Base-by-base conservation (phyloP, 1,284 basidiomycete genomes). In the Malassezia arunalokei region DNA sequence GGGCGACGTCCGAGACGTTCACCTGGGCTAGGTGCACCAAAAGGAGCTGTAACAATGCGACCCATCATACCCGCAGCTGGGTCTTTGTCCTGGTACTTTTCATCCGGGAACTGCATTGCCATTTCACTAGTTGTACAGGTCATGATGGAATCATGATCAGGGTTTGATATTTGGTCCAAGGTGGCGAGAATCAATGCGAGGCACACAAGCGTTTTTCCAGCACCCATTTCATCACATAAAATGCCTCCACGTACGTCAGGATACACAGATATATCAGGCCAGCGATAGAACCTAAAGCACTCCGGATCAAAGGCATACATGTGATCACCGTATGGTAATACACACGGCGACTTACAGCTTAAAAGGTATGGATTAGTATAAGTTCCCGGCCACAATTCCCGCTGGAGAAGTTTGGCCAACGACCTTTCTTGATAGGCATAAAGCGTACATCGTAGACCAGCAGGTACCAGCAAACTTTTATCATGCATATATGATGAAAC, bases 161-260 rank as follows among this genome's bases (percentile, higher is more conserved):
- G 52, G 8, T 29, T 28, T 14, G 54, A 38, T 15, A 57, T 31
- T 7, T 54, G 31, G n/a, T 50, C 12, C 6, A 53, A 20, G 1
- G 51, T 61, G 9, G n/a, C 32, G 1, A 60, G 41, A 24, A 60
- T 54, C 5, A 62, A 46, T 8, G 54, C 44, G 11, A 62, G 29
- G 14, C 50, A 51, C 4, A 56, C 39, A 12, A 60, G 35, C 8
- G 59, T 62, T 50, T 62, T 62, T 8, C 59, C 59, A 8, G 46
- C 51, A 12, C 59, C 59, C 58, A 61, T 61, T 37, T 57, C 56
- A 30, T 61, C 59, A 30, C 58, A 51, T 3, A 61, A 33, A 24
- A 61, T 45, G 11, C 59, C 59, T 0, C 59, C 59, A 46, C 35
- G 29, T 7, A 54, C 9, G 49, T 58, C 57, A 3, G 40, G 38